A percentile compares a stretch with the other conserved stretches of the same genome.
These are phyloP conservation scores for Isoetes engelmannii DNA, from an alignment of 83 land plant genomes.

Conservation along the genomic window DNA sequence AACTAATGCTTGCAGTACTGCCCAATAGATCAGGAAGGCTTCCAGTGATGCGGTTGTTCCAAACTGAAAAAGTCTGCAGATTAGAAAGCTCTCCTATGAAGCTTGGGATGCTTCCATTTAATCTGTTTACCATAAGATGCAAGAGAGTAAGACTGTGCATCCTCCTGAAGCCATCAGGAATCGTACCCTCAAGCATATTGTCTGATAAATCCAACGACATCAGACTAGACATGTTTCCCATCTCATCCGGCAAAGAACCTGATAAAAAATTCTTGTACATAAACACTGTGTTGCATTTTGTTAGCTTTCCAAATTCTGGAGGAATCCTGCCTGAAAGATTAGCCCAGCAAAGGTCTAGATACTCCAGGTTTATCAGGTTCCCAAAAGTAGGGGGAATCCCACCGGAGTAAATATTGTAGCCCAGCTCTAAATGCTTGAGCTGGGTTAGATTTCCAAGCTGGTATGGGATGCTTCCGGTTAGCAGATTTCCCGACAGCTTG, in stretches of 20 bases:
- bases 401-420: neutral
- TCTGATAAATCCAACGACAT: slow-evolving; percentile 1
- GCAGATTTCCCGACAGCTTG: neutral
- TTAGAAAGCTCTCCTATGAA: neutral
- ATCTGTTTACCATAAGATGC: neutral
- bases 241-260: neutral
- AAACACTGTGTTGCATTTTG: neutral
- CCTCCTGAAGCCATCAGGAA: neutral
- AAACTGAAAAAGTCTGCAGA: neutral
- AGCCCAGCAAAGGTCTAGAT: neutral
- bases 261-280: neutral
- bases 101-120: neutral
- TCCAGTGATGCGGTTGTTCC: neutral
- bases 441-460: neutral
- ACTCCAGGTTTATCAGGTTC: neutral
- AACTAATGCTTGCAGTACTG: neutral
- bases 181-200: neutral
- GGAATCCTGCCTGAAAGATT: neutral
- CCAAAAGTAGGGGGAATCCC: neutral
- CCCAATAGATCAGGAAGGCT: neutral
- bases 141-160: neutral
- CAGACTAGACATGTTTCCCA: neutral
- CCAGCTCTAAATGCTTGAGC: neutral
- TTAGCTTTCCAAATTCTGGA: neutral
- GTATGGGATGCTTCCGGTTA: neutral